Evolutionary conservation across 2,329 filamentous ascomycete species (phyloP).

Genomic region (Fusarium napiforme): DNA sequence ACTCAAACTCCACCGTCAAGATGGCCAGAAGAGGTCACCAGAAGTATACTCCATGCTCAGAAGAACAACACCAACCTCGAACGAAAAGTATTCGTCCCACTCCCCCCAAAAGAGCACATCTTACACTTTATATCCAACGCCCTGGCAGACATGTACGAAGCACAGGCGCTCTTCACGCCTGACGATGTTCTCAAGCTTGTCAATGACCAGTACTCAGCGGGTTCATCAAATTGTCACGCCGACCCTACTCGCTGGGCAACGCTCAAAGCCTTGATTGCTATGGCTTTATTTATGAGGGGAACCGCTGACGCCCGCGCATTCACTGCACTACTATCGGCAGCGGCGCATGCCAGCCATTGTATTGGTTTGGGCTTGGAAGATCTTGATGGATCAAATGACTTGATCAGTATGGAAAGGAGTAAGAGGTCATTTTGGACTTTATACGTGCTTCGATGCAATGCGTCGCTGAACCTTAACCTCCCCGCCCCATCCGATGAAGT

Average conservation of each 20-base stretch:
- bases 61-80: not conserved
- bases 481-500: not conserved
- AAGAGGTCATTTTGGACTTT: not conserved
- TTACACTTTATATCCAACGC: not conserved
- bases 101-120: not conserved
- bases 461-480: not conserved
- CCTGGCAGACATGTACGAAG: not conserved
- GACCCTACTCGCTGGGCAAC: not conserved
- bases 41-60: not conserved
- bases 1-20: not conserved
- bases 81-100: not conserved
- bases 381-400: fast-evolving
- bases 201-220: not conserved
- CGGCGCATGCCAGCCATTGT: not conserved
- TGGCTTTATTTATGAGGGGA: not conserved
- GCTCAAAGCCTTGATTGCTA: not conserved
- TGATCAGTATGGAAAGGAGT: not conserved
- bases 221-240: not conserved
- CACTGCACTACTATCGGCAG: not conserved
- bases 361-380: not conserved
- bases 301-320: not conserved
- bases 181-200: not conserved
- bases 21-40: not conserved
- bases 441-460: not conserved
- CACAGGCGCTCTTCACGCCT: not conserved